Base-by-base conservation (phyloP, 2,329 filamentous ascomycete genomes). In the Claviceps humidiphila region DNA sequence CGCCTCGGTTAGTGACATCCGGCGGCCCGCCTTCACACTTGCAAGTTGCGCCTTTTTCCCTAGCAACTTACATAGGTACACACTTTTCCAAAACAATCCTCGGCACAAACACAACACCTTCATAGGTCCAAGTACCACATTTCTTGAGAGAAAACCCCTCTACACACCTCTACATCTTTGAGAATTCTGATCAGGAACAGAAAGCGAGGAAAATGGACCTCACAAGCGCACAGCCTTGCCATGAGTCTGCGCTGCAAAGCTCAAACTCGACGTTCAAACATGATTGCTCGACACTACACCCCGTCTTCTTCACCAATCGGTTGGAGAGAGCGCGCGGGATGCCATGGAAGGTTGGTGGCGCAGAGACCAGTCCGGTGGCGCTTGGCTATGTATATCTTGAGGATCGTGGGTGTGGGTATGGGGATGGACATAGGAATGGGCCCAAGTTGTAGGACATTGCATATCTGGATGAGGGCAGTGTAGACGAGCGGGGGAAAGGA, bases 301-400 rank as follows among this genome's bases (percentile, higher is more conserved):
- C 86, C 0, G 85, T 88, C 1, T 90, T 90, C 68, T 89, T 89
- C 68, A 85, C 84, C 0, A 71, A 78, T 34, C 74, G 74, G 50
- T 68, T 87, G 49, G 76, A 76, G 53, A 78, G 75, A 59, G 73
- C 76, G 2, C 76, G 80, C 5, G 70, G 74, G 22, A 58, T 53
- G 42, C 54, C 57, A 54, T 61, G 59, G 24, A 51, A 55, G 6
- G 59, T 11, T 24, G 13, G 9, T 8, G 48, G 38, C 6, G 51
- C 13, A 24, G 51, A 14, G 6, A 60, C 58, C 9, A 80, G 65
- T 55, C 80, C 81, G 0, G 75, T 82, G 3, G 78, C 78, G 17
- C 68, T 75, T 43, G 81, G 81, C 1, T 84, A 84, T 59, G 68
- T 76, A n/a, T 82, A 79, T 57, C 74, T 75, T 53, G 73, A 76